phyloP scores from a whole-genome alignment of 2,329 filamentous ascomycete species.

The Aspergillus terreus region DNA sequence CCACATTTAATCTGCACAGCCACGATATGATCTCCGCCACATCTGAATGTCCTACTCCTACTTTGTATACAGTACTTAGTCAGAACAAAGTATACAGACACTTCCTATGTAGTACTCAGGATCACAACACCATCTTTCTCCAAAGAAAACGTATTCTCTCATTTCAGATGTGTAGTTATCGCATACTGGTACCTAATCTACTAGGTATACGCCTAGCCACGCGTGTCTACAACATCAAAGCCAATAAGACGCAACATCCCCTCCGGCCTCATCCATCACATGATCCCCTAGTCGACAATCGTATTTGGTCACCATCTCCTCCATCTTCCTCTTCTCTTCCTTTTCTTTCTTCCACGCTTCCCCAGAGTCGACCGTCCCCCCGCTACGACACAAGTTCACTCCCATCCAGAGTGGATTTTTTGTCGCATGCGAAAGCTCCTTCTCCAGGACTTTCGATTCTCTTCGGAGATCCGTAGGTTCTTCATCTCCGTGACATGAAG shows the following conservation, averaged over 20 bases:
- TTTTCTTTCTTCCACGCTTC: slow-evolving; percentile 44
- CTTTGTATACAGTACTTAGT: neutral
- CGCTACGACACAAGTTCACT: slow-evolving; percentile 20
- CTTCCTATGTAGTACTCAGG: too few species aligned
- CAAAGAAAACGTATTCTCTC: too few species aligned
- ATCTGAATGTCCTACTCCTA: too few species aligned
- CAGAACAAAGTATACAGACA: neutral
- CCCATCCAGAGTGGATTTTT: slow-evolving; percentile 32
- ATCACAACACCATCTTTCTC: too few species aligned
- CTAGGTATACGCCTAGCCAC: too few species aligned
- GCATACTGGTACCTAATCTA: too few species aligned
- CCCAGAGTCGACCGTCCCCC: slow-evolving; percentile 38
- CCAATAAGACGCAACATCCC: neutral
- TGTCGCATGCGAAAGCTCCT: slow-evolving; percentile 50
- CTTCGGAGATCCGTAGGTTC: slow-evolving; percentile 17
- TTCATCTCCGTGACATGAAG: slow-evolving; percentile 26
- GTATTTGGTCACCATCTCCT: slow-evolving; percentile 23
- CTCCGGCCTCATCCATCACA: slow-evolving; percentile 21
- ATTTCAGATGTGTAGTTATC: too few species aligned
- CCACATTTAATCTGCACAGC: neutral
- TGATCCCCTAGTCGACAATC: slow-evolving; percentile 17
- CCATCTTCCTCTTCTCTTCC: slow-evolving; percentile 21
- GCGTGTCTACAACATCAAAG: too few species aligned
- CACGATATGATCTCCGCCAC: neutral
- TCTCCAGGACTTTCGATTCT: slow-evolving; percentile 24